phyloP scores from a whole-genome alignment of 345 rosid genomes.

The Hypericum androsaemum region DNA sequence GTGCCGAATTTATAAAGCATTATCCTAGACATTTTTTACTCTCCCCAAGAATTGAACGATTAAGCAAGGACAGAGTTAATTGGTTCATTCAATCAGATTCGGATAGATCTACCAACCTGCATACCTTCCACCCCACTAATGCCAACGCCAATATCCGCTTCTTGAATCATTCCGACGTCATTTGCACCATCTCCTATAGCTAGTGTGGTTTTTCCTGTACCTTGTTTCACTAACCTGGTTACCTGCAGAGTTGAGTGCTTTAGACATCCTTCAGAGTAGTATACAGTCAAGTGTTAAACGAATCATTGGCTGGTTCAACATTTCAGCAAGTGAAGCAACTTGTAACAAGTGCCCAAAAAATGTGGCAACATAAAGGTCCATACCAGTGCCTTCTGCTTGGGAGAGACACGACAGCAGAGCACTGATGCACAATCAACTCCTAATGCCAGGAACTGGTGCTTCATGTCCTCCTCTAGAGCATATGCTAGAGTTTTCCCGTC shows the following conservation, averaged over 20 bases:
- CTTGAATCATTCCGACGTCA: slow-evolving; percentile 92
- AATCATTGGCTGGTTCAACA: not conserved
- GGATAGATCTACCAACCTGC: slow-evolving; percentile 42
- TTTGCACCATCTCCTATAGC: slow-evolving; percentile 88
- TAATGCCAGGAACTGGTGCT: slow-evolving; percentile 52
- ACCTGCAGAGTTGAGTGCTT: slow-evolving; percentile 25
- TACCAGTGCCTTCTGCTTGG: slow-evolving; percentile 78
- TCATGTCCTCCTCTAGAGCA: slow-evolving; percentile 47
- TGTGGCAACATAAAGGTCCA: not conserved
- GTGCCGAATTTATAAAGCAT: not conserved
- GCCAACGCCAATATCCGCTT: slow-evolving; percentile 85
- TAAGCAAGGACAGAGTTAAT: too few species aligned
- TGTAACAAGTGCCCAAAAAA: not conserved
- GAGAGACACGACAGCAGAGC: slow-evolving; percentile 81
- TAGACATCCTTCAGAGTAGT: too few species aligned
- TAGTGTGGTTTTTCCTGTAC: slow-evolving; percentile 56
- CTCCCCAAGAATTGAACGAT: too few species aligned
- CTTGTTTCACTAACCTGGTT: slow-evolving; percentile 55
- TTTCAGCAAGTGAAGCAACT: not conserved
- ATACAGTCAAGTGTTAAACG: not conserved
- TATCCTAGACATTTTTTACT: not conserved
- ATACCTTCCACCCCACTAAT: slow-evolving; percentile 88
- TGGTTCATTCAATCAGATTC: not conserved
- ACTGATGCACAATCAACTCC: slow-evolving; percentile 79
- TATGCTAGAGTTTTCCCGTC: slow-evolving; percentile 63